These are phyloP conservation scores for Leccinum griseonigrum DNA, from an alignment of 1,284 basidiomycete species.

Conservation along the genomic window DNA sequence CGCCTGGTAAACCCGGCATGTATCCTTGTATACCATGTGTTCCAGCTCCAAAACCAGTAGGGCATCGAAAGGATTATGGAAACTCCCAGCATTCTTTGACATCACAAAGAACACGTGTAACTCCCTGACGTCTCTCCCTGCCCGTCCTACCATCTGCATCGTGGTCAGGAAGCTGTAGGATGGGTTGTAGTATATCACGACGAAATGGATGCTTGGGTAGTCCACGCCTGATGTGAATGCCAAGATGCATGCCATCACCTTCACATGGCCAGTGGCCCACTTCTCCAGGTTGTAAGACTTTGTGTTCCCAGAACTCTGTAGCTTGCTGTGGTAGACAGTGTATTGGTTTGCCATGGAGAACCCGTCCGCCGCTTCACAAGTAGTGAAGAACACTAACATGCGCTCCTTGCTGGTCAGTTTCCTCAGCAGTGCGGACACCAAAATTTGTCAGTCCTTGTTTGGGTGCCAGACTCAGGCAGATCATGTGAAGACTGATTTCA, in stretches of 20 bases:
- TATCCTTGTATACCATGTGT: neutral
- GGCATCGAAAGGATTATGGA: too few relatives aligned
- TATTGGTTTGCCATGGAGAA: neutral
- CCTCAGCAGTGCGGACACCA: too few relatives aligned
- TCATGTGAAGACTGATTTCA: constrained; percentile 1
- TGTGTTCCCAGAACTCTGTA: neutral
- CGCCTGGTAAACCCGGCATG: neutral
- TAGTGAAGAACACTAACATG: neutral
- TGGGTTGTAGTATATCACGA: neutral
- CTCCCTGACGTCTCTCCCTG: constrained; percentile 1
- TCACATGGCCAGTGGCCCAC: neutral
- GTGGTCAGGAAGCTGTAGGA: neutral
- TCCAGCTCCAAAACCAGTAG: neutral
- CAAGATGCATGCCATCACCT: neutral
- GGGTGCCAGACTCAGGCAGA: neutral
- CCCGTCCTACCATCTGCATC: neutral
- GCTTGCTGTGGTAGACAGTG: neutral
- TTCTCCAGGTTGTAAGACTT: neutral
- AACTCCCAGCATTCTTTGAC: neutral
- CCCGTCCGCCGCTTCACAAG: neutral
- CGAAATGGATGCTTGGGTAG: neutral
- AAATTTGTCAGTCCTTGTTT: too few relatives aligned
- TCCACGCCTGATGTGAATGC: neutral
- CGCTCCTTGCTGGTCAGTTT: neutral
- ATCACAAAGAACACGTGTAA: constrained; percentile 4